These are phyloP conservation scores for Coemansia sp. DNA, from an alignment of 192 early-diverging fungal species.

Conservation along the genomic window DNA sequence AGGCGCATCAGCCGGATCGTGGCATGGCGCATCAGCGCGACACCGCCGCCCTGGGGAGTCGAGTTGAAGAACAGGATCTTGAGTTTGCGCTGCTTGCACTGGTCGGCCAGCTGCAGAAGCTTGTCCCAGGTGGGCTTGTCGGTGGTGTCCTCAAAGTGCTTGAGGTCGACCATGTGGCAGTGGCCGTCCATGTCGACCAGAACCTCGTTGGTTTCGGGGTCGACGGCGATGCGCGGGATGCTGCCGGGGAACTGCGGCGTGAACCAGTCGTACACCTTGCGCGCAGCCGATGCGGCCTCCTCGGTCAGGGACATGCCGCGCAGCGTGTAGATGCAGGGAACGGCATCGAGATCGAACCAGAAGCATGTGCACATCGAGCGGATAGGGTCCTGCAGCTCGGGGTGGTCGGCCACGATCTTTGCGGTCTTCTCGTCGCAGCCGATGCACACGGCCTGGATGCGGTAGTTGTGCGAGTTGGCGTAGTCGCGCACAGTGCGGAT, in stretches of 20 bases:
- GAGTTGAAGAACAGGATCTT: constrained; percentile 75
- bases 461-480: constrained; percentile 61
- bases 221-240: constrained; percentile 68
- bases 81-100: constrained; percentile 61
- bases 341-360: constrained; percentile 75
- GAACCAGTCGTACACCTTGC: constrained; percentile 74
- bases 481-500: constrained; percentile 58
- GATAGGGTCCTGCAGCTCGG: constrained; percentile 44
- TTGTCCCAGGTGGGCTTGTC: constrained; percentile 67
- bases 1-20: constrained; percentile 68
- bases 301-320: constrained; percentile 65
- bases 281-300: constrained; percentile 67
- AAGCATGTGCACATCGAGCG: constrained; percentile 56
- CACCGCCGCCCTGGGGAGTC: constrained; percentile 83
- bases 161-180: constrained; percentile 65
- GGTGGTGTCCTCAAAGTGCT: constrained; percentile 67
- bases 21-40: constrained; percentile 87
- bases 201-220: constrained; percentile 64
- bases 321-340: constrained; percentile 71
- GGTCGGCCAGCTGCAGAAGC: constrained; percentile 57
- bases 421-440: constrained; percentile 54
- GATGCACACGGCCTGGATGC: constrained; percentile 68
- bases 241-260: constrained; percentile 70
- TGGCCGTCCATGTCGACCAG: constrained; percentile 73
- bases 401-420: constrained; percentile 37